A percentile compares a stretch with the other conserved stretches of the same genome.
Conservation (phyloP, 805 yeast genomes). For the Saccharomycopsis synnaedendra region DNA sequence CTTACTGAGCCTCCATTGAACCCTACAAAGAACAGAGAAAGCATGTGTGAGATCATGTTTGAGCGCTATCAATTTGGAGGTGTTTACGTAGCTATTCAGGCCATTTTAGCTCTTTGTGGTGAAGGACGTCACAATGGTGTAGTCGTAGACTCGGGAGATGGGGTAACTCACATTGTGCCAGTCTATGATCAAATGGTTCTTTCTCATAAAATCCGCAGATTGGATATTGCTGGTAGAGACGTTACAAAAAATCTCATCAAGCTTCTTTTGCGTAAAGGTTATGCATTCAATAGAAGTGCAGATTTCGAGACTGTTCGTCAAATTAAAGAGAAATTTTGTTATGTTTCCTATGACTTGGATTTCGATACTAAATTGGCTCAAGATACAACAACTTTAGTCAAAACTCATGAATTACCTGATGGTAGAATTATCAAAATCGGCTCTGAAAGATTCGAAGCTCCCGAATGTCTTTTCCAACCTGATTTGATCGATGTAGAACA, state of each 20-base stretch:
- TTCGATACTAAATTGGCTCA: constrained; percentile 78
- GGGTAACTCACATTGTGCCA: constrained; percentile 97
- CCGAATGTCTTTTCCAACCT: constrained; percentile 96
- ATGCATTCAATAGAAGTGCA: constrained; percentile 96
- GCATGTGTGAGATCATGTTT: constrained; percentile 87
- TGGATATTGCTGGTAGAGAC: constrained; percentile 97
- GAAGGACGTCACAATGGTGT: constrained; percentile 96
- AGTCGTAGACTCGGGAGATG: constrained; percentile 97
- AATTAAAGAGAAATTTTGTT: constrained; percentile 91
- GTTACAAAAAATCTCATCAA: constrained; percentile 94
- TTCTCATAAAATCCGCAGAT: constrained; percentile 81
- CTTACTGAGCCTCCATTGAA: constrained; percentile 98
- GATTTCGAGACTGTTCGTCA: constrained; percentile 98
- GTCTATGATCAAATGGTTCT: constrained; percentile 96
- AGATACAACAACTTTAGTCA: constrained; percentile 93
- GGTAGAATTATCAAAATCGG: constrained; percentile 92
- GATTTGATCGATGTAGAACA: constrained; percentile 90
- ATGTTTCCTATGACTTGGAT: constrained; percentile 88
- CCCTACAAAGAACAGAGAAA: constrained; percentile 81
- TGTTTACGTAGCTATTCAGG: constrained; percentile 92
- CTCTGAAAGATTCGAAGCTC: constrained; percentile 92
- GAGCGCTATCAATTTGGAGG: constrained; percentile 87
- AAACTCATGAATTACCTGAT: constrained; percentile 88
- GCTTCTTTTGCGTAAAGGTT: constrained; percentile 85
- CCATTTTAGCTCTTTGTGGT: constrained; percentile 94